Evolutionary conservation across 495 filamentous ascomycete genomes (phyloP), one percentile per base, ranked within the genome.

Genomic region (Daldinia vernicosa): DNA sequence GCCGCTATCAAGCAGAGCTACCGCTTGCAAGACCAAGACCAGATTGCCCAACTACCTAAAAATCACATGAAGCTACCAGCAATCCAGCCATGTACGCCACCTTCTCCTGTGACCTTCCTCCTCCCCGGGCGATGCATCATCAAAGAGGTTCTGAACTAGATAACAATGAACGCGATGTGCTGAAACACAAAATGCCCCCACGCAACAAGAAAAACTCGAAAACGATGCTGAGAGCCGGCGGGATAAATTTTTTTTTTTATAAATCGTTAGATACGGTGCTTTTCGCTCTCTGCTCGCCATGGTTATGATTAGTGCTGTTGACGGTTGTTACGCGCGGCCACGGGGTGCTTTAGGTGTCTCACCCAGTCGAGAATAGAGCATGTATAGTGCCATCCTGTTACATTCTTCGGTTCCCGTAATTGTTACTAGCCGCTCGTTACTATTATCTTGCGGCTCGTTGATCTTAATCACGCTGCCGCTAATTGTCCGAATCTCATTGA

Each of bases 401-500:
- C 93, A 97, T 77, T 98, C 95, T 69, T 95, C 93, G 7, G 95
- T 98, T 57, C 95, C 95, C 4, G 96, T 98, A 73, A 99, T 97
- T 7, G 95, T 99, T 28, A 99, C 95, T 58, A 99, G 84, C 61
- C 95, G 88, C 82, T 99, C 95, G 76, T 98, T 99, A 85, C 93
- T 98, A 81, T 96, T 98, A 78, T 98, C 96, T 75, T 97, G 95
- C 0, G 95, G 95, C 77, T 99, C 95, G 79, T 99, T 99, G 84
- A 99, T 99, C 87, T 99, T 99, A 78, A 99, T 99, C 12, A 98
- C 95, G 80, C 95, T 98, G 67, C 96, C 96, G 74, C 92, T 96
- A 72, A 99, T 87, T 73, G 96, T 93, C 62, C 95, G 89, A 67
- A 99, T 99, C 83, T 99, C 95, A 77, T 99, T 99, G 85, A 99